Evolutionary conservation across 805 yeast species (phyloP), one percentile per base, ranked within the genome.

Genomic region (Lipomyces kockii): DNA sequence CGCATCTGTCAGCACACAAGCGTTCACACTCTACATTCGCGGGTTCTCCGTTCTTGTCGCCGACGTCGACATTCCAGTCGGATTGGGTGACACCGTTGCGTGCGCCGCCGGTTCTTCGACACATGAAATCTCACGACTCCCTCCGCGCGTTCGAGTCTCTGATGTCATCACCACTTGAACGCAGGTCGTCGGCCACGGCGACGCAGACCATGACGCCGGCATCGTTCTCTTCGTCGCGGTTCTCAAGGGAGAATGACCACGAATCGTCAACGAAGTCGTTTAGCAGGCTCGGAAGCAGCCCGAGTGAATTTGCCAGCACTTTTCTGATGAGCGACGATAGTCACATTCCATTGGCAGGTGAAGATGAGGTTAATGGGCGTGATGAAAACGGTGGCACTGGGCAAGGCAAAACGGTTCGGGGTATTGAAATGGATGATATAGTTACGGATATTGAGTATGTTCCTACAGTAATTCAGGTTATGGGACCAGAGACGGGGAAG

Each of bases 401-500:
- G 14, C 43, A 35, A 17, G 55, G 27, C 58, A 51, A 58, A 11
- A 20, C 37, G 32, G 59, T n/a, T 12, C 25, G 59, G 35, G 69
- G 65, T 5, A 62, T 66, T 35, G 67, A 68, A 56, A 59, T 68
- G 65, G 66, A 65, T 37, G 68, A 70, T 32, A 70, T 68, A 25
- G 70, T 53, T n/a, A 52, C 57, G 11, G 70, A 58, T 7, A 34
- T 32, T 5, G 65, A 39, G 27, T 65, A 63, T 27, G 58, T 56
- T 12, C 71, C 71, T 9, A 39, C 69, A 2, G 61, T 69, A 4
- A 62, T 67, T 39, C 72, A 67, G 35, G 67, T 69, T 12, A 37
- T 29, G 59, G 72, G 52, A 1, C 60, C 67, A 22, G 66, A 43
- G 49, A 20, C 64, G 14, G 62, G 59, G 17, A 61, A 57, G n/a